Evolutionary conservation across 1,139 yeast species (phyloP).

Genomic region (Magnusiomyces ingens): DNA sequence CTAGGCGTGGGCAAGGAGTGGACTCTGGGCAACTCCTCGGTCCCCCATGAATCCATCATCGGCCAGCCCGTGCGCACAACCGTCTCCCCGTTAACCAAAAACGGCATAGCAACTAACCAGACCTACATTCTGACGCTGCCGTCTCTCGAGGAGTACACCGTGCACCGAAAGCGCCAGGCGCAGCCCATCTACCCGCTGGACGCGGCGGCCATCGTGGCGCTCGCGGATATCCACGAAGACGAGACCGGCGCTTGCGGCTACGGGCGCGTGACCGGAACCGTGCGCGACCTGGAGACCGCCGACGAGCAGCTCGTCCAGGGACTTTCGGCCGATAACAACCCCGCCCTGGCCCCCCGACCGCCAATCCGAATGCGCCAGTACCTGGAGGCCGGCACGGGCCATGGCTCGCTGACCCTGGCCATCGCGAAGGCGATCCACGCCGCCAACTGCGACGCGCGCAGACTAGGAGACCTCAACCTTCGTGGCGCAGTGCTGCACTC

Average conservation of each 20-base stretch:
- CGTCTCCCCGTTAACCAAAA: slow-evolving; percentile 4
- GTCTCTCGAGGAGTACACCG: slow-evolving; percentile 41
- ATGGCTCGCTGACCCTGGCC: slow-evolving; percentile 43
- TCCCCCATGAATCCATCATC: slow-evolving; percentile 13
- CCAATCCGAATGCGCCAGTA: slow-evolving; percentile 27
- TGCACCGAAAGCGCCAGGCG: slow-evolving; percentile 37
- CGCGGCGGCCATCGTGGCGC: slow-evolving; percentile 40
- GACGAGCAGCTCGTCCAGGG: slow-evolving; percentile 4
- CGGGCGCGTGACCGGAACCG: slow-evolving; percentile 28
- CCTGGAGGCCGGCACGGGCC: slow-evolving; percentile 48
- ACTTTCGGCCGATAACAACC: not conserved
- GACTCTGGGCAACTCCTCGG: slow-evolving; percentile 6
- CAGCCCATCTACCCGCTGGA: slow-evolving; percentile 46
- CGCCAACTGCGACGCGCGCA: slow-evolving; percentile 34
- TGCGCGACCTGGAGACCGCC: slow-evolving; percentile 19
- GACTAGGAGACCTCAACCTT: slow-evolving; percentile 13
- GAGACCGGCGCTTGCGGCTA: slow-evolving; percentile 9
- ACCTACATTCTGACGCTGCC: slow-evolving; percentile 35
- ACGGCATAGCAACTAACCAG: slow-evolving; percentile 6
- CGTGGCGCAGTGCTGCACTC: slow-evolving; percentile 42
- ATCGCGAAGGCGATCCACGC: slow-evolving; percentile 40
- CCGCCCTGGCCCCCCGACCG: not conserved
- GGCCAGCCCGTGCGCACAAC: slow-evolving; percentile 12
- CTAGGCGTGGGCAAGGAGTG: slow-evolving; percentile 9
- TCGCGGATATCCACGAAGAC: slow-evolving; percentile 42